Percentiles rank a stretch among this genome's conserved stretches.
These are phyloP conservation scores for Bipolaris gigantea DNA, from an alignment of 2,329 filamentous ascomycete genomes.

Conservation along the genomic window DNA sequence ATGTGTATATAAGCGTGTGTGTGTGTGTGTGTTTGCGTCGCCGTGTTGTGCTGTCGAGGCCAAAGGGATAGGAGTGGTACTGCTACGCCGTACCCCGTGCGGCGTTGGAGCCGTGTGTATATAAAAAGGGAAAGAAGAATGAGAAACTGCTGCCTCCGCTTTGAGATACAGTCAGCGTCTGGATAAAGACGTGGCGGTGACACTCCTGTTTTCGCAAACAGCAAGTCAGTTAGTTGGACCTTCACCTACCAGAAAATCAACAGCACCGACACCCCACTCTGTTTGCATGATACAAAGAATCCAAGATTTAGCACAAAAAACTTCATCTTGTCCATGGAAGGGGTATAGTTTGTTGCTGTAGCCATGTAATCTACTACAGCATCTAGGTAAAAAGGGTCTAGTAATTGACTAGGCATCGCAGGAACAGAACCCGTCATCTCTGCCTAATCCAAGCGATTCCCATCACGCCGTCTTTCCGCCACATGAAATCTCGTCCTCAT, in stretches of 20 bases:
- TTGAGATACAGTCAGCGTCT: too few species aligned
- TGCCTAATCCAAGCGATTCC: slow-evolving; percentile 10
- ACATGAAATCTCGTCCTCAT: slow-evolving; percentile 14
- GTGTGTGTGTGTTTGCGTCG: too few species aligned
- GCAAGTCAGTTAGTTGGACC: too few species aligned
- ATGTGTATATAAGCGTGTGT: too few species aligned
- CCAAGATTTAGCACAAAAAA: background rate
- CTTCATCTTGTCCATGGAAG: background rate
- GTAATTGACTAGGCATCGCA: slow-evolving; percentile 4
- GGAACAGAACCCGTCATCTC: slow-evolving; percentile 3
- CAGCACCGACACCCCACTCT: too few species aligned
- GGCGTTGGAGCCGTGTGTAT: background rate
- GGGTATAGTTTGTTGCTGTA: slow-evolving; percentile 11
- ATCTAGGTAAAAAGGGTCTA: slow-evolving; percentile 12
- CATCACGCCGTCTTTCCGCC: slow-evolving; percentile 20
- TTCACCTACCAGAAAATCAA: too few species aligned
- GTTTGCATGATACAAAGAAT: too few species aligned
- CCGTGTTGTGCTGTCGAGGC: background rate
- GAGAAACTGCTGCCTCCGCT: too few species aligned
- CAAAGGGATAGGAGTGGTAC: background rate
- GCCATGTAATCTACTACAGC: slow-evolving; percentile 5
- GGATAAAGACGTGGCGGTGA: too few species aligned
- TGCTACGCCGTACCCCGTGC: background rate
- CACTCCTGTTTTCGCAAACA: too few species aligned
- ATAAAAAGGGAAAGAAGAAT: background rate